Evolutionary conservation across 2,329 filamentous ascomycete genomes (phyloP), one percentile per base, ranked within the genome.

Genomic region (Alternaria ventricosa): DNA sequence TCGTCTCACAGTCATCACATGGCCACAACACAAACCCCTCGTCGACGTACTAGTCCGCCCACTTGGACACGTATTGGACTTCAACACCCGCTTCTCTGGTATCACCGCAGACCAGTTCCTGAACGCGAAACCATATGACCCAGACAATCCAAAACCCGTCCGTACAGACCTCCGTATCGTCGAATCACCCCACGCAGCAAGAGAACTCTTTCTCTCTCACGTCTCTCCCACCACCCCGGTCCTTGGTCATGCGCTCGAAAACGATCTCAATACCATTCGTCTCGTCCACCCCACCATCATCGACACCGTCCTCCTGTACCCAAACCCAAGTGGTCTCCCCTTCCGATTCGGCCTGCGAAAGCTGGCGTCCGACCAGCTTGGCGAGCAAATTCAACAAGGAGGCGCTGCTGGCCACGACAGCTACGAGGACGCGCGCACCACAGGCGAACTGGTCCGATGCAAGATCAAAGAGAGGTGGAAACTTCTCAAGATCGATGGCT

Each of bases 201-300:
- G 96, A 9, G 84, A 88, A 2, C 85, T 97, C 0, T 86, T 99
- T 9, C 93, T 97, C 79, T 86, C 87, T 0, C 85, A 92, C 57
- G 86, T 99, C 54, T 87, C 89, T 1, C 92, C 93, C 0, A 82
- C 86, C 0, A 99, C 94, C 0, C 92, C 94, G 0, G 82, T 99
- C 1, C 92, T 99, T 50, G 96, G 96, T 0, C 96, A 99, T 78
- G 94, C 93, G 1, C 88, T 98, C 9, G 96, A 99, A 74, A 99
- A 99, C 76, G 96, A 99, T 74, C 87, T 99, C 59, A 97, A 97
- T 76, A 88, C 90, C 3, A 85, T 91, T 44, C 91, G 95, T 36
- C 87, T 98, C 55, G 89, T 97, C 47, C 96, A 98, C 72, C 92
- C 92, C 0, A 91, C 87, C 0, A 85, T 97, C 57, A 87, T 97